Evolutionary conservation across 441 rosid species (phyloP), one percentile per base, ranked within the genome.

Genomic region (Euphorbia corollata): DNA sequence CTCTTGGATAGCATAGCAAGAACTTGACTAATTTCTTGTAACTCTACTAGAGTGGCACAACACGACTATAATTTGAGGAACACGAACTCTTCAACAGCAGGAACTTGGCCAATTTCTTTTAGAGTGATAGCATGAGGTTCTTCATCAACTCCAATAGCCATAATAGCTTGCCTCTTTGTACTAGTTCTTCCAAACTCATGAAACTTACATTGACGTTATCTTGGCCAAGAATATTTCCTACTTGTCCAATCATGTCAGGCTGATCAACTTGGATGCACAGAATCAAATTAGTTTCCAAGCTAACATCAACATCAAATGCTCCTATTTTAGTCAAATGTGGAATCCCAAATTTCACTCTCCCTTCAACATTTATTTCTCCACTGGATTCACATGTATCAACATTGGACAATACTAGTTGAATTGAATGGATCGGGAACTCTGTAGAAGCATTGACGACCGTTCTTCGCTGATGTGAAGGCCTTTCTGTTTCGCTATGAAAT

Each of bases 61-160:
- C n/a, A n/a, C n/a, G 47, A 6, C 13, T 4, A 90, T 63, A 90
- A 77, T 78, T 88, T 80, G 43, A 89, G 91, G 83, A 84, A 91
- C 64, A 89, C 96, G 54, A 89, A 86, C 76, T 92, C 96, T 68
- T 89, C 92, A 22, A 89, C 55, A 0, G 91, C 91, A 0, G 86
- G 78, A 36, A 90, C 72, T 8, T 82, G 84, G 0, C 97, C 92
- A n/a, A 92, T 90, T 75, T 73, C 84, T 75, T 74, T 80, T 8
- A 92, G 66, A 24, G 85, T 72, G n/a, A 85, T 85, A 63, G 77
- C 81, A 65, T 74, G 79, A 38, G 98, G 98, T 62, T 82, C 86
- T 22, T 92, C 98, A 19, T 92, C 98, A 19, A 92, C 98, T 16
- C 98, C 98, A 19, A 92, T 92, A 2, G 97, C 91, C 98, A 90